Base-by-base conservation (phyloP, 2,329 filamentous ascomycete species). In the Bipolaris oryzae region DNA sequence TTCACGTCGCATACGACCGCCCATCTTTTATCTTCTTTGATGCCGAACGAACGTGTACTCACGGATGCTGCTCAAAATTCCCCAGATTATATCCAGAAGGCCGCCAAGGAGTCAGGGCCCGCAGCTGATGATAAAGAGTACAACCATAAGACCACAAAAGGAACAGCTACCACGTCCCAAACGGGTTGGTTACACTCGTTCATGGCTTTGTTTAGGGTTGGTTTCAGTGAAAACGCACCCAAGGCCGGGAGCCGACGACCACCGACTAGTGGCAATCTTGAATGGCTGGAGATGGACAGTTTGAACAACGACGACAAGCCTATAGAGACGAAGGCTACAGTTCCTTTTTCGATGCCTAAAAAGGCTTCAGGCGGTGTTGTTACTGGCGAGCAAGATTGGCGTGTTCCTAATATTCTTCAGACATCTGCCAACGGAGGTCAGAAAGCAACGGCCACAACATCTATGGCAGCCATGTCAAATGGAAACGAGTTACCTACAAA, bases 1-100 rank as follows among this genome's bases (percentile, higher is more conserved):
- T 99, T 99, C 76, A 98, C 95, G 0, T 96, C 94, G 0, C 87
- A 95, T 67, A 98, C 92, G 0, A 98, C 94, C 0, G 95, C 95
- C 1, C 94, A 97, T 74, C 82, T 99, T 13, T 83, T 99, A 15
- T 96, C 93, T 1, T 92, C 93, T 7, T 82, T 98, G 58, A 88
- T 95, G 55, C 91, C 93, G 49, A 52, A 59, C 5, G 55, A 60
- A 16, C 28, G 48, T 15, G 37, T 49, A 4, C 21, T 50, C 11
- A 35, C 38, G 0, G 16, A 35, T 5, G 23, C 34, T 44, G 28
- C 21, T 49, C n/a, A 45, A 37, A 25, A 25, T 5, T 20, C 20
- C 7, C 42, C 10, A 7, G 31, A 5, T 5, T 21, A 21, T 37
- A 18, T 50, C n/a, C 41, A 38, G 25, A 38, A 18, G 1, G 5